A percentile compares a stretch with the other conserved stretches of the same genome.
Conservation (phyloP, 2,329 filamentous ascomycete species). For the Cladophialophora bantiana region DNA sequence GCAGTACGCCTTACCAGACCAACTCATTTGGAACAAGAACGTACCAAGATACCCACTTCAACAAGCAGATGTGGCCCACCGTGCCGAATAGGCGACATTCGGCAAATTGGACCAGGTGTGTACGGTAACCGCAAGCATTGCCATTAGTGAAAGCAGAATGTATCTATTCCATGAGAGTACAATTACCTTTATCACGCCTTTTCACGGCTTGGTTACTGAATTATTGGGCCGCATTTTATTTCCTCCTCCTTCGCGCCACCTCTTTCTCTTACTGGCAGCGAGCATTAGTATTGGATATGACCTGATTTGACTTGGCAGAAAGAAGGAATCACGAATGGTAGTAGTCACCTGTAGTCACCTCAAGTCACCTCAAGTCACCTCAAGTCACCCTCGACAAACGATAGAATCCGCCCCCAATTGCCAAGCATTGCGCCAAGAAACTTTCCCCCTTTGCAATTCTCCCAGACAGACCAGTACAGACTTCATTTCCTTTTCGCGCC, state of each 20-base stretch:
- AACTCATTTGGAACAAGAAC: not conserved
- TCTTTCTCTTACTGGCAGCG: too few species aligned
- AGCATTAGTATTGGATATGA: too few species aligned
- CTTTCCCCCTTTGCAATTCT: not conserved
- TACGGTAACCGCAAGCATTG: not conserved
- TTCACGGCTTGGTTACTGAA: too few species aligned
- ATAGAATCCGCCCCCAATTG: constrained; percentile 18
- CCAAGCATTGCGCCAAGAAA: constrained; percentile 22
- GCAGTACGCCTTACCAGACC: not conserved
- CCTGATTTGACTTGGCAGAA: too few species aligned
- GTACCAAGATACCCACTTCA: not conserved
- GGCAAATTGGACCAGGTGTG: not conserved
- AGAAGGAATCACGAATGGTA: too few species aligned
- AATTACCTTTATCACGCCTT: too few species aligned
- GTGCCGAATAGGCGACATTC: not conserved
- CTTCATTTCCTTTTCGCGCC: not conserved
- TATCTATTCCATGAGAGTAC: too few species aligned
- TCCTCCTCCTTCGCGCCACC: too few species aligned
- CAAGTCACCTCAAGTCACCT: too few species aligned
- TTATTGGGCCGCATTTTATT: too few species aligned
- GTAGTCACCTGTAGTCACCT: too few species aligned
- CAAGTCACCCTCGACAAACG: not conserved
- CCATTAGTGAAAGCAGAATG: not conserved
- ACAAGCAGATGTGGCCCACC: not conserved
- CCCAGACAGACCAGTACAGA: not conserved